Conservation (phyloP, 768 basidiomycete genomes). For the Scleroderma citrinum region DNA sequence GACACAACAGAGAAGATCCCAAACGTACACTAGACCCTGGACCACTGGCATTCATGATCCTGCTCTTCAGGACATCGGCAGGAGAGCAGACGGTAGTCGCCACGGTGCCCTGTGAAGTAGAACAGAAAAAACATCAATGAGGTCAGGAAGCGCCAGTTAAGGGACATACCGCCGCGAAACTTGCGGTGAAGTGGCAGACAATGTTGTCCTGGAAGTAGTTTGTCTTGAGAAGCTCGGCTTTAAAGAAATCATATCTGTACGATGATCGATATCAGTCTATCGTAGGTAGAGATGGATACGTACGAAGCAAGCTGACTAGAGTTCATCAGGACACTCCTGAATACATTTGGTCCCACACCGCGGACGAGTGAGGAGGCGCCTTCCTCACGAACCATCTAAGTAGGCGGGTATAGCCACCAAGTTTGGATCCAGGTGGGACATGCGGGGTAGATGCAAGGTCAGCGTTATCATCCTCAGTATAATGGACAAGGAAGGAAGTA, state of each 20-base stretch:
- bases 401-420: not conserved
- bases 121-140: not conserved
- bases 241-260: constrained; percentile 85
- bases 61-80: constrained; percentile 83
- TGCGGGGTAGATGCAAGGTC: not conserved
- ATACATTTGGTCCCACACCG: constrained; percentile 80
- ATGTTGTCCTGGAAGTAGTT: constrained; percentile 78
- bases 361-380: constrained; percentile 69
- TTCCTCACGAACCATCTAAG: constrained; percentile 83
- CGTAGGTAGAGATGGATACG: constrained; percentile 22
- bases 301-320: constrained; percentile 88
- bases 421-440: not conserved
- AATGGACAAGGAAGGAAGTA: not conserved
- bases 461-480: not conserved
- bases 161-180: constrained; percentile 69
- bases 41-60: constrained; percentile 87
- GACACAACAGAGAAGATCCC: not conserved
- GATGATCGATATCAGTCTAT: not conserved
- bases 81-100: constrained; percentile 88
- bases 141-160: not conserved
- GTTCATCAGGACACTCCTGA: constrained; percentile 86
- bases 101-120: constrained; percentile 61
- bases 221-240: constrained; percentile 70
- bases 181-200: constrained; percentile 75
- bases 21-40: constrained; percentile 64